A percentile compares a stretch with the other conserved stretches of the same genome.
phyloP scores from a whole-genome alignment of 2,329 filamentous ascomycete genomes.

The Didymella exigua region DNA sequence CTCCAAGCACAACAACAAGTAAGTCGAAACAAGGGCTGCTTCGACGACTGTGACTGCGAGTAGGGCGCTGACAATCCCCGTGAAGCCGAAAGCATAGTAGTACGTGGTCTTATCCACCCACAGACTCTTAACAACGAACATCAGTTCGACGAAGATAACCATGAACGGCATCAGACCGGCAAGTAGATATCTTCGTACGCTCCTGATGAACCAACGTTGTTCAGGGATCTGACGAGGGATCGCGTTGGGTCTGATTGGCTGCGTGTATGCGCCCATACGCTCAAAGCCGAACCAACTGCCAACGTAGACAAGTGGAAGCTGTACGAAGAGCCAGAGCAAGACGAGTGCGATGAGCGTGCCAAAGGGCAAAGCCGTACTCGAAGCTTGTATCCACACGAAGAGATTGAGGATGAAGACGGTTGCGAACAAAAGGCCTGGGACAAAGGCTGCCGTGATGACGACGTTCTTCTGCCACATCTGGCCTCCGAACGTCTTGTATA shows the following conservation, averaged over 20 bases:
- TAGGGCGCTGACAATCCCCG: constrained; percentile 74
- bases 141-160: constrained; percentile 84
- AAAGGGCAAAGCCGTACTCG: constrained; percentile 85
- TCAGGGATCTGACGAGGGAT: constrained; percentile 75
- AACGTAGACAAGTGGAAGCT: constrained; percentile 81
- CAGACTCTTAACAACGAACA: constrained; percentile 84
- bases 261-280: constrained; percentile 71
- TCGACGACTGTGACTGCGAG: constrained; percentile 78
- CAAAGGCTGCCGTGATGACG: constrained; percentile 72
- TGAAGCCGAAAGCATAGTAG: constrained; percentile 90
- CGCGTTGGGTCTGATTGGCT: constrained; percentile 77
- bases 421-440: constrained; percentile 77
- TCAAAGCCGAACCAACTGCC: constrained; percentile 80
- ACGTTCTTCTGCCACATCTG: constrained; percentile 77
- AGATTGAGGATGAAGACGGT: constrained; percentile 81
- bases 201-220: constrained; percentile 76
- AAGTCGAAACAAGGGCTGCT: constrained; percentile 82
- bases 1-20: constrained; percentile 77
- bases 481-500: constrained; percentile 84
- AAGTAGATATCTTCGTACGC: constrained; percentile 67
- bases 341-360: constrained; percentile 75
- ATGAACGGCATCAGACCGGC: constrained; percentile 83
- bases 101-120: constrained; percentile 92
- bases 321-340: constrained; percentile 81
- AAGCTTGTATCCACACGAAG: constrained; percentile 89